Conservation (phyloP, 805 yeast species). For the Wickerhamiella australiensis region DNA sequence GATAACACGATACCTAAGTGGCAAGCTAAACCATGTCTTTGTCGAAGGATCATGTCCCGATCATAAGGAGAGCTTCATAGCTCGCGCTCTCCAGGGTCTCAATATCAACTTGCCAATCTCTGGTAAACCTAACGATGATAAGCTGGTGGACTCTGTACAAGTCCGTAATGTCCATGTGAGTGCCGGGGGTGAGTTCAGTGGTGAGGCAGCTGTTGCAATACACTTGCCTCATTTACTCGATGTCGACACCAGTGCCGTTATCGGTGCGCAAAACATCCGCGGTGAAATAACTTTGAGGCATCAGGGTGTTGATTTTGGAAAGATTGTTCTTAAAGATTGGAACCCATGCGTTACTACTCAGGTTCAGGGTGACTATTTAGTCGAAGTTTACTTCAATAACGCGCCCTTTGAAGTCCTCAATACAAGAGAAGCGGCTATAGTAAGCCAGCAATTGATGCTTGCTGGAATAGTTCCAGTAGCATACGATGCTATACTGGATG, state of each 20-base stretch:
- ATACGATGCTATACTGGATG: slow-evolving; percentile 33
- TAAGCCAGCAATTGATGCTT: slow-evolving; percentile 34
- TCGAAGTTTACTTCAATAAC: slow-evolving; percentile 33
- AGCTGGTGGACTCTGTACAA: slow-evolving; percentile 23
- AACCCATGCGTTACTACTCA: slow-evolving; percentile 29
- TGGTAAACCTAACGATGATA: slow-evolving; percentile 22
- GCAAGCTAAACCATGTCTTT: slow-evolving; percentile 18
- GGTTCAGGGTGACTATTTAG: slow-evolving; percentile 24
- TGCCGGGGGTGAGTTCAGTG: slow-evolving; percentile 18
- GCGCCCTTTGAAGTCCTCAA: slow-evolving; percentile 36
- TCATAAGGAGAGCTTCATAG: slow-evolving; percentile 16
- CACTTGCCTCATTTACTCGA: slow-evolving; percentile 21
- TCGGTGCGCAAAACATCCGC: slow-evolving; percentile 31
- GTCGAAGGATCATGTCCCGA: slow-evolving; percentile 18
- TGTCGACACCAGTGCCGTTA: slow-evolving; percentile 19
- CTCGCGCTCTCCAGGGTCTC: slow-evolving; percentile 13
- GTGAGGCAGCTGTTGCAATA: slow-evolving; percentile 22
- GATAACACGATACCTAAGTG: slow-evolving; percentile 22
- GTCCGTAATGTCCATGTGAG: slow-evolving; percentile 21
- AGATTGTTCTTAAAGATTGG: slow-evolving; percentile 38
- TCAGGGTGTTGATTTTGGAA: slow-evolving; percentile 33
- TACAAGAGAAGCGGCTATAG: slow-evolving; percentile 32
- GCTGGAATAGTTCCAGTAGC: slow-evolving; percentile 32
- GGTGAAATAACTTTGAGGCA: slow-evolving; percentile 36
- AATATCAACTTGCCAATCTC: slow-evolving; percentile 15